phyloP scores from a whole-genome alignment of 2,329 filamentous ascomycete genomes.

The Niveomyces coronatus region DNA sequence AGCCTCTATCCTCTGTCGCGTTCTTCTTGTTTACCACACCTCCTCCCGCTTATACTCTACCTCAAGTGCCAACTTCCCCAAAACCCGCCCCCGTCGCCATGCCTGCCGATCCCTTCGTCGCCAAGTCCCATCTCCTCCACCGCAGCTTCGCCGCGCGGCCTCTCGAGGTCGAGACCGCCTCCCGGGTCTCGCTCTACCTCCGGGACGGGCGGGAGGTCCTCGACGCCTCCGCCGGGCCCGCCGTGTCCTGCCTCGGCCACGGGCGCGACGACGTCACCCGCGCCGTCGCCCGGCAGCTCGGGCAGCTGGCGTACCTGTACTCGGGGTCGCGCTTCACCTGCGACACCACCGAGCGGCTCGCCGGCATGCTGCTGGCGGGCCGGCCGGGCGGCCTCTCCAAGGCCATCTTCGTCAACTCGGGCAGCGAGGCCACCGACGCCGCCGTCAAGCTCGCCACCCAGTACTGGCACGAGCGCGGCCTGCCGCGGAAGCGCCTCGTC shows the following conservation, averaged over 20 bases:
- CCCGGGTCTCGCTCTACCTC: neutral
- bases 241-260: constrained; percentile 9
- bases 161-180: neutral
- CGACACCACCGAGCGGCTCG: constrained; percentile 7
- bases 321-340: constrained; percentile 9
- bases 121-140: constrained; percentile 8
- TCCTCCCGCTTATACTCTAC: neutral
- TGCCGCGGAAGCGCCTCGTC: constrained; percentile 26
- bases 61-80: too few species aligned
- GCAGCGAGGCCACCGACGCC: constrained; percentile 34
- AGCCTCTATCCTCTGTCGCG: too few species aligned
- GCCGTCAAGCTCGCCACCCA: constrained; percentile 39
- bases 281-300: constrained; percentile 4
- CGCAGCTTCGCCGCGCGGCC: constrained; percentile 3
- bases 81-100: neutral
- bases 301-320: constrained; percentile 10
- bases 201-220: constrained; percentile 4
- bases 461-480: constrained; percentile 32
- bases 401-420: constrained; percentile 13
- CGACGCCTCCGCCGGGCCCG: constrained; percentile 7
- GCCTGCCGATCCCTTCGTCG: constrained; percentile 5
- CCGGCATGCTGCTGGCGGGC: constrained; percentile 1
- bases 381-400: constrained; percentile 10
- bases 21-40: too few species aligned
- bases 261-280: constrained; percentile 1